Evolutionary conservation across 2,329 filamentous ascomycete genomes (phyloP), one percentile per base, ranked within the genome.

Genomic region (Curvularia hawaiiensis): DNA sequence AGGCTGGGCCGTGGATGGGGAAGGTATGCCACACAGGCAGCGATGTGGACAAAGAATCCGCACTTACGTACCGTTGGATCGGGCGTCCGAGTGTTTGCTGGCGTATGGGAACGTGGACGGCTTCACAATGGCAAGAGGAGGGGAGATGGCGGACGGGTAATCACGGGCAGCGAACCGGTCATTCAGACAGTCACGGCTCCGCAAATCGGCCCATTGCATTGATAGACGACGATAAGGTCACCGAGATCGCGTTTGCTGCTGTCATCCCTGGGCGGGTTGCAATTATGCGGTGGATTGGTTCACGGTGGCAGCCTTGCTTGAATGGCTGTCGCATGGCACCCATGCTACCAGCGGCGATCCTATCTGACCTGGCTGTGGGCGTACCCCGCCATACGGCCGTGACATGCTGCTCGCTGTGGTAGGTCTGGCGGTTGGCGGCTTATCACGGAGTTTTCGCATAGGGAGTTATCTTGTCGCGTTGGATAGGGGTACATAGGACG

Each of bases 211-310:
- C 63, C 47, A 50, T 56, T 40, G 58, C 57, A 60, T 58, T 62
- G 70, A 70, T 67, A 68, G 57, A 60, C 61, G 58, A 64, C 63
- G 71, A 75, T 74, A 75, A 75, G 69, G 63, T 39, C 39, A 52
- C 39, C 18, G 11, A 40, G n/a, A 40, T 54, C 46, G 43, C 48
- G 47, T 54, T 52, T 54, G 54, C 55, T 24, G 49, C 49, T 51
- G 60, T 60, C 58, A 59, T 58, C n/a, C 33, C 45, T 41, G 57
- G 51, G 44, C 45, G 28, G 40, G 38, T 41, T 39, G 22, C 44
- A 55, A 58, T 56, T 46, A 54, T 43, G 63, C 63, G 58, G 62
- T 63, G 58, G 60, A 39, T 54, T 24, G 20, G 41, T 51, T 50
- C 57, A 62, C 61, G 56, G 58, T 56, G 56, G 55, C 52, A 55